phyloP scores from a whole-genome alignment of 768 basidiomycete species.

The Phanerochaete carnosa region DNA sequence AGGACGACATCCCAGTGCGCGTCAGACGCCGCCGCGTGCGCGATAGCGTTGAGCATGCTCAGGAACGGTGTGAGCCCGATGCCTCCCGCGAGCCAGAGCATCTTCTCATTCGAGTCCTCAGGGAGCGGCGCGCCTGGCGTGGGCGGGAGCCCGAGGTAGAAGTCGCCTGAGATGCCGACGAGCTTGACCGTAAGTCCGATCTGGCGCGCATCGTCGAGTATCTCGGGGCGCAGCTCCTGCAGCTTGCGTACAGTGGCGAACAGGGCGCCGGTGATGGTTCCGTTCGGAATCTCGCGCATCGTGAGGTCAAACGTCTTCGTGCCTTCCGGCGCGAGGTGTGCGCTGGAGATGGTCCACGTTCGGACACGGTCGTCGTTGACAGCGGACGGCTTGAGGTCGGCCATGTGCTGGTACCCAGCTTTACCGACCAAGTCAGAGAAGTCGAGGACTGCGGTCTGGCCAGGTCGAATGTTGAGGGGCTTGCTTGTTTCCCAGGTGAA shows the following conservation, averaged over 20 bases:
- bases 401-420: constrained; percentile 49
- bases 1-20: constrained; percentile 38
- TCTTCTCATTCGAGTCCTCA: constrained; percentile 10
- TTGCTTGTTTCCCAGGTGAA: constrained; percentile 44
- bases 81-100: constrained; percentile 63
- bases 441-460: constrained; percentile 55
- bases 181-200: constrained; percentile 42
- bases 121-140: background rate
- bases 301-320: constrained; percentile 42
- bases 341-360: constrained; percentile 60
- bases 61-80: constrained; percentile 66
- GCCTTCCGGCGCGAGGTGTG: constrained; percentile 18
- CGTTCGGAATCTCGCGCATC: constrained; percentile 51
- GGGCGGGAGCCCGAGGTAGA: constrained; percentile 22
- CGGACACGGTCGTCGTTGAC: constrained; percentile 62
- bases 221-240: constrained; percentile 34
- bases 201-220: constrained; percentile 35
- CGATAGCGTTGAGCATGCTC: constrained; percentile 38
- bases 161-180: constrained; percentile 53
- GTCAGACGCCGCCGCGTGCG: constrained; percentile 13
- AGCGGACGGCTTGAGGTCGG: constrained; percentile 37
- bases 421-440: constrained; percentile 48
- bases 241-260: constrained; percentile 48
- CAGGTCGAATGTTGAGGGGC: constrained; percentile 31
- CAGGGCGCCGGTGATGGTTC: constrained; percentile 50